Conservation (phyloP, 192 early-diverging fungal species). For the Funneliformis mosseae region DNA sequence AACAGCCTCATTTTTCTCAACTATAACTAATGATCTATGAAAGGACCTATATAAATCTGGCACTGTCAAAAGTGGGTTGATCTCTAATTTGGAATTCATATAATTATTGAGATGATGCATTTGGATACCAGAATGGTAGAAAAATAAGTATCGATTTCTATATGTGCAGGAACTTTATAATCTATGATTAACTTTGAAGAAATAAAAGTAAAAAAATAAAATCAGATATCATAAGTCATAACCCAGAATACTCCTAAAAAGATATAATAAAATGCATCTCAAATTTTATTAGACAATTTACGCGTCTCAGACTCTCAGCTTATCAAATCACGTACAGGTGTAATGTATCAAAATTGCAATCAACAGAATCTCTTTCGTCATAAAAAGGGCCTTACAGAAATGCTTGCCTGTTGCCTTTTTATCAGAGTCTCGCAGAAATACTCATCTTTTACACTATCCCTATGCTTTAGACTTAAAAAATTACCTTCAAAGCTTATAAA, state of each 20-base stretch:
- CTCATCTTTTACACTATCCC: conserved; percentile 10
- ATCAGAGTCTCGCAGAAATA: conserved; percentile 24
- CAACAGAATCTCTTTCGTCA: background rate
- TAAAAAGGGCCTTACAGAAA: conserved; percentile 23
- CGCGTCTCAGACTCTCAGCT: conserved; percentile 16
- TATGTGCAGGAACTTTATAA: conserved; percentile 19
- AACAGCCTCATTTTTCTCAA: conserved; percentile 12
- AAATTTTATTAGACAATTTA: conserved; percentile 18
- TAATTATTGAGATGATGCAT: conserved; percentile 22
- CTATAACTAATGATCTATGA: background rate
- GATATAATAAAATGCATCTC: conserved; percentile 5
- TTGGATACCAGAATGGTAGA: conserved; percentile 5
- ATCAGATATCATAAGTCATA: no score
- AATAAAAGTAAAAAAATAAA: no score
- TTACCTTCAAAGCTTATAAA: conserved; percentile 20
- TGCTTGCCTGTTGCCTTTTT: conserved; percentile 14
- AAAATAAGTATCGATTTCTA: conserved; percentile 27
- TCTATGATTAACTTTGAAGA: conserved; percentile 12
- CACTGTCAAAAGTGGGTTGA: conserved; percentile 4
- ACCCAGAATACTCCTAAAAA: no score
- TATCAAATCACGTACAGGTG: conserved; percentile 21
- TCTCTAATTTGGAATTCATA: conserved; percentile 22
- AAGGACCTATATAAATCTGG: conserved; percentile 24
- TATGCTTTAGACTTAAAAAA: conserved; percentile 27
- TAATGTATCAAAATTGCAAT: background rate